Evolutionary conservation across 106 monocot species (phyloP), one percentile per base, ranked within the genome.

Genomic region (Amphibolis antarctica): DNA sequence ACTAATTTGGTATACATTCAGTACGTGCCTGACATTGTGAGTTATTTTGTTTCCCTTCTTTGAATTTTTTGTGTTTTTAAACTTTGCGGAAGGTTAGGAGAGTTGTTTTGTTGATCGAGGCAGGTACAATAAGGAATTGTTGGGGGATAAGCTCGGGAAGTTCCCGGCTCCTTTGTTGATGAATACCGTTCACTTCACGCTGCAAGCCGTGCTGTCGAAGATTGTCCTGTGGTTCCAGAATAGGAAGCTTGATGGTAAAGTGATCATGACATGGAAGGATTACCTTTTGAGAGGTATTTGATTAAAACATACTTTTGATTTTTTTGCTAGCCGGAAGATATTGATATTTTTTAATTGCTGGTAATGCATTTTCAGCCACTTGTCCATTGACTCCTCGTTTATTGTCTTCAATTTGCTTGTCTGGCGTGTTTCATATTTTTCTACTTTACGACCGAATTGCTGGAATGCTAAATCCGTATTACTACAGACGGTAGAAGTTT

Each of bases 151-250:
- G 28, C 68, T 85, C 11, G 85, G 82, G 55, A 79, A 76, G 48
- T 92, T 92, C 66, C 92, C 92, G 12, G 84, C 84, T 52, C 92
- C 92, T 3, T 75, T 92, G 50, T 55, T 92, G 73, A 92, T 92
- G 92, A 92, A 88, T 70, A 85, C 88, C 9, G 69, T 88, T 21
- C 92, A 92, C 59, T 92, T 92, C 60, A 64, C 76, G 28, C 47
- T 92, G 82, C 92, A 92, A 85, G 92, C 92, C 17, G 59, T 84
- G 22, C 43, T 89, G 22, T 89, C 94, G 1, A 86, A 76, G 63
- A 63, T 62, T n/a, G 81, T 96, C 12, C 17, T 84, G n/a, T 83
- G 59, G 44, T 73, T 75, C 46, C 85, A 73, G 65, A 65, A 67
- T 15, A 65, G 66, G 60, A 63, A 66, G 45, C 63, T 66, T 7